Conservation (phyloP, 495 filamentous ascomycete species). For the Aspergillus sparsus region DNA sequence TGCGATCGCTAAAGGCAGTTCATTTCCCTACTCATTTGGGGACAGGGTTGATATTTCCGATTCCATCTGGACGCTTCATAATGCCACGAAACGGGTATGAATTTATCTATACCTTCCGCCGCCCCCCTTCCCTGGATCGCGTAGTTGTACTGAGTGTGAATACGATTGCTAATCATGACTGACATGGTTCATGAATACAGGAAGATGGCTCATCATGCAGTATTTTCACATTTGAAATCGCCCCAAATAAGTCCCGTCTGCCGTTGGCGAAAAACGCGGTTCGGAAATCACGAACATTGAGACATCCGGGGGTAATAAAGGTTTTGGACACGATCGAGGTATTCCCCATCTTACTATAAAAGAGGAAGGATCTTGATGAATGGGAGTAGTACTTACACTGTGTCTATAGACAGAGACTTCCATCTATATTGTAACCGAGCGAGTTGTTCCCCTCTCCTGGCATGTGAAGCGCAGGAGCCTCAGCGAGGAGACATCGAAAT, state of each 20-base stretch:
- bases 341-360: slow-evolving; percentile 19
- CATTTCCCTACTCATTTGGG: slow-evolving; percentile 88
- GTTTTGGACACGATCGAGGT: slow-evolving; percentile 94
- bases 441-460: slow-evolving; percentile 82
- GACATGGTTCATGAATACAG: slow-evolving; percentile 43
- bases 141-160: not conserved
- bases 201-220: slow-evolving; percentile 92
- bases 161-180: slow-evolving; percentile 14
- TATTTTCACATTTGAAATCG: slow-evolving; percentile 92
- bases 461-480: slow-evolving; percentile 80
- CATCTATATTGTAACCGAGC: slow-evolving; percentile 94
- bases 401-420: slow-evolving; percentile 76
- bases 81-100: slow-evolving; percentile 84
- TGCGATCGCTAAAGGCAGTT: slow-evolving; percentile 90
- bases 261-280: slow-evolving; percentile 90
- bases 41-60: slow-evolving; percentile 85
- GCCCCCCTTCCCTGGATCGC: not conserved
- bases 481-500: slow-evolving; percentile 88
- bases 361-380: not conserved
- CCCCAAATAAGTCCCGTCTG: slow-evolving; percentile 71
- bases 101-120: not conserved
- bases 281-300: slow-evolving; percentile 84
- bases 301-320: slow-evolving; percentile 92
- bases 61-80: slow-evolving; percentile 89
- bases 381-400: not conserved